These are phyloP conservation scores for Hypholoma fasciculare DNA, from an alignment of 768 basidiomycete species.

Conservation along the genomic window DNA sequence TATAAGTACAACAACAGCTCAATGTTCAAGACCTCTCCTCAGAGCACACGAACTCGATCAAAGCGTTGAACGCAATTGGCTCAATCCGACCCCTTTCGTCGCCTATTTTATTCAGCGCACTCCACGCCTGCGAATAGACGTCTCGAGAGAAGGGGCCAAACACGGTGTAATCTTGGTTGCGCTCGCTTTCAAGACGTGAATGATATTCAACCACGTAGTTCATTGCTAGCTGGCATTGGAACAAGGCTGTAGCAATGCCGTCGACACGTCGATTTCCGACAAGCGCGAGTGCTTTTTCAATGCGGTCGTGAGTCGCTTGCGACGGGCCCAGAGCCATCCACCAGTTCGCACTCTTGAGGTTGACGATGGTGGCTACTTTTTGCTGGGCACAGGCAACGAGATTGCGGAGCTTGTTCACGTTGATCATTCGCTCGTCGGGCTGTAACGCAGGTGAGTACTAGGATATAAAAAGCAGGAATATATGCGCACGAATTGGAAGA, in stretches of 20 bases:
- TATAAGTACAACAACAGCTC: background rate
- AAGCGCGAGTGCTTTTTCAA: background rate
- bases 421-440: background rate
- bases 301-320: background rate
- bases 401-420: background rate
- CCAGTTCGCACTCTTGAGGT: background rate
- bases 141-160: constrained; percentile 12
- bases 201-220: constrained; percentile 17
- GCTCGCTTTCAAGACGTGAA: constrained; percentile 12
- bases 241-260: background rate
- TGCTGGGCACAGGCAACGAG: background rate
- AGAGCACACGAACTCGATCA: background rate
- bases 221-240: constrained; percentile 14
- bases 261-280: background rate
- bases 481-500: background rate
- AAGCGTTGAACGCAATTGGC: background rate
- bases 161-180: background rate
- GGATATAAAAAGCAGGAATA: background rate
- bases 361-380: background rate
- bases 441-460: background rate
- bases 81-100: background rate
- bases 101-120: background rate
- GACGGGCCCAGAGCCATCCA: background rate
- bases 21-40: background rate
- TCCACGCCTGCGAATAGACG: background rate